These are phyloP conservation scores for Rubia balearica DNA, from an alignment of 305 asterid genomes.

Conservation along the genomic window DNA sequence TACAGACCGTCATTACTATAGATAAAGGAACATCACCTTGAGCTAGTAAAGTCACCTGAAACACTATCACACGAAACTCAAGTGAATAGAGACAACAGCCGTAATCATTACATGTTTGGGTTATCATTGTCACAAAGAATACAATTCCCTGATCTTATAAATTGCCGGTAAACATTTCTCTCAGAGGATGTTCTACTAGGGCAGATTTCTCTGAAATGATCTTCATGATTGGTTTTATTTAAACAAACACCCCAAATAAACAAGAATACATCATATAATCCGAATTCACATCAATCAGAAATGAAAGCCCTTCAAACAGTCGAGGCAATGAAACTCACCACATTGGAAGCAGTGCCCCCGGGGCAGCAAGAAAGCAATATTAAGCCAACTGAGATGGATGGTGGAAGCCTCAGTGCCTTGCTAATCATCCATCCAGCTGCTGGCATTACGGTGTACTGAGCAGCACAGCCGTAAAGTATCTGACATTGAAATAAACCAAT, in stretches of 20 bases:
- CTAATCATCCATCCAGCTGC: conserved; percentile 55
- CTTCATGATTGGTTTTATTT: neutral
- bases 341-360: conserved; percentile 91
- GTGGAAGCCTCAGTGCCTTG: conserved; percentile 66
- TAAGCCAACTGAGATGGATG: conserved; percentile 70
- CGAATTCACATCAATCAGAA: neutral
- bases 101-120: neutral
- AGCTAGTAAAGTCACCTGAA: conserved; percentile 85
- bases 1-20: conserved; percentile 82
- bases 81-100: conserved; percentile 18
- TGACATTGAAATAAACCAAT: conserved; percentile 24
- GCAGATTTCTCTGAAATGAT: neutral
- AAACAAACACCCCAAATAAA: neutral
- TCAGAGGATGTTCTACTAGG: too few species aligned
- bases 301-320: neutral
- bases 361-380: conserved; percentile 85
- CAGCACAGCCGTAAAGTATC: conserved; percentile 86
- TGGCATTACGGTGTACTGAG: conserved; percentile 83
- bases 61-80: conserved; percentile 33
- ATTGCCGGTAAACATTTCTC: neutral
- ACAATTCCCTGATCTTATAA: neutral
- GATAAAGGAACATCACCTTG: conserved; percentile 84
- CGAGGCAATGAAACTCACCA: conserved; percentile 43
- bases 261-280: too few species aligned
- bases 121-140: neutral